phyloP scores from a whole-genome alignment of 2,329 filamentous ascomycete genomes.

The Cercospora sojina region DNA sequence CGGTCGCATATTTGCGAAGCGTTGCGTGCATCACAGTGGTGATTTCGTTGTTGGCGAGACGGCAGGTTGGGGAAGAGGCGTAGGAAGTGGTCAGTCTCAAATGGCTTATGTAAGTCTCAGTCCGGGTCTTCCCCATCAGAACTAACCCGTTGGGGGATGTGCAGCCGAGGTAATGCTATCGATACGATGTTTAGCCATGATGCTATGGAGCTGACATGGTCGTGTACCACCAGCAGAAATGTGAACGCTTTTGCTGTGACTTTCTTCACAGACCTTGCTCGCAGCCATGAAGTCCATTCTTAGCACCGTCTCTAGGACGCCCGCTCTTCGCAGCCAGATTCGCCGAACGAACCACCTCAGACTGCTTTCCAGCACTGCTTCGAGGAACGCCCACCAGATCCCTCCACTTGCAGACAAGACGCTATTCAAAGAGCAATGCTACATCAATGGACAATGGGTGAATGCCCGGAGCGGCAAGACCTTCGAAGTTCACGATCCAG shows the following conservation, averaged over 20 bases:
- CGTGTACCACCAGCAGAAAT: not conserved
- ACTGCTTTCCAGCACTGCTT: constrained; percentile 24
- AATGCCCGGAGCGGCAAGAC: constrained; percentile 82
- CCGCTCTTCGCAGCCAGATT: constrained; percentile 28
- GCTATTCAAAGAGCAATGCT: constrained; percentile 79
- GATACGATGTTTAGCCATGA: constrained; percentile 8
- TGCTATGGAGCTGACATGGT: not conserved
- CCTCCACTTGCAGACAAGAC: constrained; percentile 49
- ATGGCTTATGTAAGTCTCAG: not conserved
- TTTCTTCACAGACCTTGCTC: constrained; percentile 5
- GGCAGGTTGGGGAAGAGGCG: not conserved
- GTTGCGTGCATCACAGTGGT: not conserved
- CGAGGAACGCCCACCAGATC: constrained; percentile 21
- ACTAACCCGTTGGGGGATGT: not conserved
- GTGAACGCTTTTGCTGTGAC: not conserved
- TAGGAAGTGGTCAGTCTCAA: not conserved
- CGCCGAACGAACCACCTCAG: constrained; percentile 24
- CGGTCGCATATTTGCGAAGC: not conserved
- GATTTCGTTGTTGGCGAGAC: not conserved
- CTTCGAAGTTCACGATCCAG: constrained; percentile 86
- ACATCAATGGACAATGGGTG: constrained; percentile 92
- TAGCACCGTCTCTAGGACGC: constrained; percentile 21
- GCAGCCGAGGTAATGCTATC: not conserved
- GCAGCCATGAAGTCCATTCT: constrained; percentile 30
- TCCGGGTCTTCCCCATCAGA: not conserved